Evolutionary conservation across 345 rosid genomes (phyloP).

Genomic region (Pseudoturritis turrita): DNA sequence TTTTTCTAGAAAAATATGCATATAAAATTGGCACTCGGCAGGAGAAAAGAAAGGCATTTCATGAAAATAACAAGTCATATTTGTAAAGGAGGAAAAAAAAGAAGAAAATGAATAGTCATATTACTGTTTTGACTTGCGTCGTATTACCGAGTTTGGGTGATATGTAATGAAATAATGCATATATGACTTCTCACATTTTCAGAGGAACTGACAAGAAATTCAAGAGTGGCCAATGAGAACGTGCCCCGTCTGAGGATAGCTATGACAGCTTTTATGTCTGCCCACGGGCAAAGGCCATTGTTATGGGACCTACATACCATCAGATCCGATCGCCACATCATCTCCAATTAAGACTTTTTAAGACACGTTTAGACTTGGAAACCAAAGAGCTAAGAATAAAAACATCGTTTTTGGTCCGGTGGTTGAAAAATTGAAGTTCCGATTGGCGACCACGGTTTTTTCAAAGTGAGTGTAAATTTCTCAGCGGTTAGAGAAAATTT

Average conservation of each 20-base stretch:
- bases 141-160: constrained; percentile 25
- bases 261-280: constrained; percentile 35
- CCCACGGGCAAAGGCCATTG: constrained; percentile 34
- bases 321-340: constrained; percentile 32
- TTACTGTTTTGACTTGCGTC: neutral
- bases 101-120: neutral
- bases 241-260: constrained; percentile 9
- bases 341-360: too few relatives aligned
- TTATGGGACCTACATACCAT: constrained; percentile 21
- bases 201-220: constrained; percentile 23
- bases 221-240: constrained; percentile 26
- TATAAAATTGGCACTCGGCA: neutral
- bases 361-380: too few relatives aligned
- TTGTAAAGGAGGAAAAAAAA: neutral
- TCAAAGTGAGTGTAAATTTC: neutral
- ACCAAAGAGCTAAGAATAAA: too few relatives aligned
- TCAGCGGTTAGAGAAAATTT: neutral
- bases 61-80: constrained; percentile 7
- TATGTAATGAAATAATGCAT: constrained; percentile 9
- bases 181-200: neutral
- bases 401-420: neutral
- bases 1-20: neutral
- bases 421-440: neutral
- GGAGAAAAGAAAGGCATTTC: neutral
- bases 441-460: neutral